A percentile compares a stretch with the other conserved stretches of the same genome.
Conservation (phyloP, 768 basidiomycete genomes). For the Leccinum subgranulosum region DNA sequence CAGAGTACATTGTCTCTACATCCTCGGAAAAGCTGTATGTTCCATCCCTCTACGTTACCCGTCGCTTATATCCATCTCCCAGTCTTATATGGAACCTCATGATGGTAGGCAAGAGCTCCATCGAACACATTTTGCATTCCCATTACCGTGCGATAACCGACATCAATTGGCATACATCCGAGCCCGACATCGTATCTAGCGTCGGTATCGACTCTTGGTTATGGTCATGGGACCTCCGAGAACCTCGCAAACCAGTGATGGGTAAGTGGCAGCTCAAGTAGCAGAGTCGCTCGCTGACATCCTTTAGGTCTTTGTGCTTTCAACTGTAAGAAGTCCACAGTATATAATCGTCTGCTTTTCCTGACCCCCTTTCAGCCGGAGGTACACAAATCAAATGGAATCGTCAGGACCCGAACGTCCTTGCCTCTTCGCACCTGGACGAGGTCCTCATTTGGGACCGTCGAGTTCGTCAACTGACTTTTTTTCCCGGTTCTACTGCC, state of each 20-base stretch:
- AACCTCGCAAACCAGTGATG: slow-evolving; percentile 65
- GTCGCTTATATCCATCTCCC: not conserved
- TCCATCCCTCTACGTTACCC: not conserved
- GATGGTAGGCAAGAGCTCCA: slow-evolving; percentile 68
- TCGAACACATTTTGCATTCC: slow-evolving; percentile 80
- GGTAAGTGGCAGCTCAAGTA: slow-evolving; percentile 33
- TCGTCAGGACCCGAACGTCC: slow-evolving; percentile 74
- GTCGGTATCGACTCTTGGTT: slow-evolving; percentile 93
- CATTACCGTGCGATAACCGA: slow-evolving; percentile 97
- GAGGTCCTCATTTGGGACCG: slow-evolving; percentile 94
- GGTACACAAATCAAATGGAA: slow-evolving; percentile 99
- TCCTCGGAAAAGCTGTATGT: slow-evolving; percentile 84
- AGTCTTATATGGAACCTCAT: slow-evolving; percentile 95
- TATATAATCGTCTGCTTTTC: not conserved
- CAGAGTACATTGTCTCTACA: slow-evolving; percentile 83
- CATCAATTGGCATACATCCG: slow-evolving; percentile 92
- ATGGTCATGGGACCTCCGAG: slow-evolving; percentile 90
- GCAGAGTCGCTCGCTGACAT: not conserved
- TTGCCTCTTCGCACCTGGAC: slow-evolving; percentile 88
- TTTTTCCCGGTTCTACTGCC: not conserved
- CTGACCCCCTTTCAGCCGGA: slow-evolving; percentile 46
- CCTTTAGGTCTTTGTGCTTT: slow-evolving; percentile 53
- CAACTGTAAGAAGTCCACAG: slow-evolving; percentile 38
- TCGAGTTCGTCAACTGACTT: slow-evolving; percentile 50
- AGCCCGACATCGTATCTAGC: slow-evolving; percentile 83